A percentile compares a stretch with the other conserved stretches of the same genome.
These are phyloP conservation scores for Pistacia vera DNA, from an alignment of 345 rosid species.

Conservation along the genomic window DNA sequence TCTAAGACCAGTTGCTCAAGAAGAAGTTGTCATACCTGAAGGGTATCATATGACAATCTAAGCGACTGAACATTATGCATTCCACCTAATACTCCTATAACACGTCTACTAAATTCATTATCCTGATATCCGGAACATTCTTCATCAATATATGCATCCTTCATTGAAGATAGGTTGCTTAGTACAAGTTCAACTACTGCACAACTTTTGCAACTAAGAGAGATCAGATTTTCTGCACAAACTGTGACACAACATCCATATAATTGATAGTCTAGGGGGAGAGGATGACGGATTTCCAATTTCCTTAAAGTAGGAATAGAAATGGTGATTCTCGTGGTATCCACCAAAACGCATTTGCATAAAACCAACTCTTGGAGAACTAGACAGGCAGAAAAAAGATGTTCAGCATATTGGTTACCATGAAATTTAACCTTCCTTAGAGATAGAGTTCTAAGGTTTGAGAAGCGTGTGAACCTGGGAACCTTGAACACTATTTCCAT, in stretches of 20 bases:
- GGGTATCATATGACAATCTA: not conserved
- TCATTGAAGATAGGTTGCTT: not conserved
- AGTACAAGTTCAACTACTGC: not conserved
- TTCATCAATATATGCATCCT: not conserved
- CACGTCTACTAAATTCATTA: not conserved
- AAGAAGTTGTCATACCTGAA: not conserved
- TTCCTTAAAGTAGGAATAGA: not conserved
- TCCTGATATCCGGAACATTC: too few relatives aligned
- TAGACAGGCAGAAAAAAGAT: not conserved
- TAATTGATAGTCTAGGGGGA: not conserved
- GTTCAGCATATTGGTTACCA: not conserved
- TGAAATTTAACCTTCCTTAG: not conserved
- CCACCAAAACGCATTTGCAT: not conserved
- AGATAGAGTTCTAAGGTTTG: not conserved
- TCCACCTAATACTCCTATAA: not conserved
- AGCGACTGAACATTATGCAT: not conserved
- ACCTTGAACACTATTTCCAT: not conserved
- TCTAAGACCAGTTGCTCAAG: not conserved
- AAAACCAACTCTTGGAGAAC: not conserved
- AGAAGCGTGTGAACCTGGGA: not conserved
- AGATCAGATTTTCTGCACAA: not conserved
- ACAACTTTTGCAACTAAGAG: not conserved
- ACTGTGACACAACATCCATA: not conserved
- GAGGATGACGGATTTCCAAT: not conserved
- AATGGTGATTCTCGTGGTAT: not conserved